Evolutionary conservation across 164 flowering plant species (phyloP), one percentile per base, ranked within the genome.

Genomic region (Cinnamomum micranthum): DNA sequence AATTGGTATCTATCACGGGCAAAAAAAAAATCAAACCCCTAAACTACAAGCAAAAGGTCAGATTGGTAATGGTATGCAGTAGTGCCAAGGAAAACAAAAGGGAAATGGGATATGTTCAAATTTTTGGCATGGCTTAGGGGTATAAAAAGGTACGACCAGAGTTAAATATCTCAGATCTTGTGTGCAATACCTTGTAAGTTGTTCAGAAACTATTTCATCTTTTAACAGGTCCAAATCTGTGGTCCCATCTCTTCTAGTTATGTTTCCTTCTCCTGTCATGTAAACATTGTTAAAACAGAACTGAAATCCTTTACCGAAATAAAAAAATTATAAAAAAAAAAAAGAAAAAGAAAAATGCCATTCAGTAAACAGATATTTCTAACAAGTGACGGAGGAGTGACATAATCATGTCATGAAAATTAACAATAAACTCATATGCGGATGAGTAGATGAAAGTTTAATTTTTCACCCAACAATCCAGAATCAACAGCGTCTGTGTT

Each of bases 131-230:
- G 22, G 27, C 28, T 13, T 14, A 64, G 17, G 13, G 27, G 67
- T 23, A 66, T 27, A 31, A 28, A 66, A 28, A 14, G 28, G 47
- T 22, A 15, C 4, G 17, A 31, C 10, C 31, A 27, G n/a, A 64
- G 25, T 25, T 13, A 12, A 22, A 22, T 64, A 64, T 64, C 67
- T 13, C 14, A 25, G 13, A 64, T 25, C 25, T 22, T 22, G 23
- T 24, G 6, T 69, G 69, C 47, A 70, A 14, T 86, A 94, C 97
- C 98, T 89, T 47, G 95, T 95, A 63, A 95, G 86, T 65, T 95
- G 99, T 84, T 95, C 99, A 69, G 98, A 90, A 68, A 93, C 95
- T 73, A 95, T 86, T 79, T 95, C 99, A 84, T 95, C 97, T 67
- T 79, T 78, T 41, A 91, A 80, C 81, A 91, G 85, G 79, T 90